These are phyloP conservation scores for Geotrichum aggregatum DNA, from an alignment of 1,139 yeast genomes.

Conservation along the genomic window DNA sequence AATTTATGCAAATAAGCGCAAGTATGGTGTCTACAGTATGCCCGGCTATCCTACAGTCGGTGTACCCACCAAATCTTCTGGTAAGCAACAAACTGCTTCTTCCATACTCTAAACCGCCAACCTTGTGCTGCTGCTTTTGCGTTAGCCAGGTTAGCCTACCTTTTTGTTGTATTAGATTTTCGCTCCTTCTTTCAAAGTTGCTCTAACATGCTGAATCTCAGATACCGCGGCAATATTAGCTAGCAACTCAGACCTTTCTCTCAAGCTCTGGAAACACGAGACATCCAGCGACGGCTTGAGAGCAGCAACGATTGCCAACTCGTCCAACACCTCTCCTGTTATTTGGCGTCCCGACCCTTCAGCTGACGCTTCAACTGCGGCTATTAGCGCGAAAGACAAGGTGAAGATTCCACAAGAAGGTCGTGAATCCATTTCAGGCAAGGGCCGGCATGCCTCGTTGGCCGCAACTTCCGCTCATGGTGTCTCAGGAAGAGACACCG, in stretches of 20 bases:
- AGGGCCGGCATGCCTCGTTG: slow-evolving; percentile 27
- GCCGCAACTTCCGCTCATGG: slow-evolving; percentile 35
- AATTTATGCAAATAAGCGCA: slow-evolving; percentile 68
- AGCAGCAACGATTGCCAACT: slow-evolving; percentile 41
- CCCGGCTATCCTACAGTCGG: slow-evolving; percentile 72
- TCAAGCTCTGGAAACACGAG: slow-evolving; percentile 39
- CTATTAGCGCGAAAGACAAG: slow-evolving; percentile 44
- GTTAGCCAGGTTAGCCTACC: not conserved
- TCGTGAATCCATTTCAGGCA: slow-evolving; percentile 20
- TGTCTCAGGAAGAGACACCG: slow-evolving; percentile 37
- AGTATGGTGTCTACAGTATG: slow-evolving; percentile 65
- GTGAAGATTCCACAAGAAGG: slow-evolving; percentile 18
- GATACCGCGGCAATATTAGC: slow-evolving; percentile 41
- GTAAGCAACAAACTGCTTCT: slow-evolving; percentile 14
- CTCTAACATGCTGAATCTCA: slow-evolving; percentile 18
- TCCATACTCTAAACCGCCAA: too few relatives aligned
- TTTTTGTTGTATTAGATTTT: not conserved
- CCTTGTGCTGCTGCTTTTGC: not conserved
- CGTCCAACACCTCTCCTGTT: slow-evolving; percentile 32
- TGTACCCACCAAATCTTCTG: slow-evolving; percentile 44
- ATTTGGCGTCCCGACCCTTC: slow-evolving; percentile 36
- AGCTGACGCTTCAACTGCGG: slow-evolving; percentile 47
- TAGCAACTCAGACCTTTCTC: slow-evolving; percentile 34
- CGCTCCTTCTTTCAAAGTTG: not conserved
- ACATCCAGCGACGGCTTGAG: slow-evolving; percentile 36